Base-by-base conservation (phyloP, 2,329 filamentous ascomycete species). In the Botrytis fragariae region DNA sequence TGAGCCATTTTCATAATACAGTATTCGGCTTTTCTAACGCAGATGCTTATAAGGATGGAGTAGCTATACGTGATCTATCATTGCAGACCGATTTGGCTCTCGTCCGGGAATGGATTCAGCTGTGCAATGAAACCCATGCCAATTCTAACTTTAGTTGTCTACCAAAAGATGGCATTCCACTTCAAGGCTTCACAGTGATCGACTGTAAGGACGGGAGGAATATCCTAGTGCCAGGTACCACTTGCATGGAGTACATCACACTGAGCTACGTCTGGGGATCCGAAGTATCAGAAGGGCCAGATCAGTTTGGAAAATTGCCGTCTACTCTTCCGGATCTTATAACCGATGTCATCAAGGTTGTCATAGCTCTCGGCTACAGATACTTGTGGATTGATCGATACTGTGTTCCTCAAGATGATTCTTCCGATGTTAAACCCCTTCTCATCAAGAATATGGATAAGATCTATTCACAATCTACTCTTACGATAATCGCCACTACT, bases 1-100 rank as follows among this genome's bases (percentile, higher is more conserved):
- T 0, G 25, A n/a, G 25, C 25, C 0, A n/a, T 16, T 0, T 0
- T n/a, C 0, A 0, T 16, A 16, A n/a, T 54, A 4, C n/a, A 8
- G 3, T 54, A 25, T 54, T 54, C 6, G n/a, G 51, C 12, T 29
- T 29, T 54, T 54, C 51, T 3, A 7, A 29, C 0, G 51, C n/a
- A 0, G 3, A 54, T 29, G 25, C 51, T 29, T 54, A 29, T 2
- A 18, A 54, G 0, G n/a, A 54, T 29, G n/a, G 25, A 29, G 51
- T 54, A 29, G 51, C 25, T 3, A 18, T 54, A 18, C 51, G 51
- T 4, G 0, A 4, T 6, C 51, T 54, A 0, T 29, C 51, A 0
- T 18, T 0, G 0, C 0, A 54, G 0, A 3, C 51, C 6, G 51
- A 54, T 2, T 54, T 54, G 14, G 8, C n/a, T 54, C 51, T 29